phyloP scores from a whole-genome alignment of 1,139 yeast species.

The Geotrichum reessii region DNA sequence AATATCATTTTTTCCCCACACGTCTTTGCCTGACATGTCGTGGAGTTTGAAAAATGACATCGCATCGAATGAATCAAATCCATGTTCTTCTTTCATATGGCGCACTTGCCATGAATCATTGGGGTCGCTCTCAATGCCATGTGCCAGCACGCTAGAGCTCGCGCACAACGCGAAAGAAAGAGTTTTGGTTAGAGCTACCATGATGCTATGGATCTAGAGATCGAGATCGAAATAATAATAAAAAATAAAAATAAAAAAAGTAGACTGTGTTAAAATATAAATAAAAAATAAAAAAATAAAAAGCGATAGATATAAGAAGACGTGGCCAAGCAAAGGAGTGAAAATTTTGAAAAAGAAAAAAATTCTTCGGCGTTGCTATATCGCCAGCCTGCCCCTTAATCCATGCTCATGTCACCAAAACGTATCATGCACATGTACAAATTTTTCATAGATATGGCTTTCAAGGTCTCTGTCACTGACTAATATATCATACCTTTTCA shows the following conservation, averaged over 20 bases:
- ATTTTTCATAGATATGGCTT: too few relatives aligned
- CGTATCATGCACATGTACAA: too few relatives aligned
- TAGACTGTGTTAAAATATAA: too few relatives aligned
- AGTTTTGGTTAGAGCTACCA: background rate
- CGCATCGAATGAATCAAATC: slow-evolving; percentile 65
- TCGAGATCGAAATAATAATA: background rate
- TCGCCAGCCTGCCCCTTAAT: too few relatives aligned
- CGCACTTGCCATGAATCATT: slow-evolving; percentile 36
- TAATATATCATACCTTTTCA: too few relatives aligned
- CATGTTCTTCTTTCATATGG: slow-evolving; percentile 91
- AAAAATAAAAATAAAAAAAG: background rate
- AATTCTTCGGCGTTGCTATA: too few relatives aligned
- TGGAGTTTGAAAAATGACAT: slow-evolving; percentile 77
- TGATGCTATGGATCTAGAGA: background rate
- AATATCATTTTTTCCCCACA: slow-evolving; percentile 52
- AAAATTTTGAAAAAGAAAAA: too few relatives aligned
- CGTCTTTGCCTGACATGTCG: slow-evolving; percentile 50
- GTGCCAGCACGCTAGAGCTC: slow-evolving; percentile 1
- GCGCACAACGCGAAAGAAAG: background rate
- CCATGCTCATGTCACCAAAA: too few relatives aligned
- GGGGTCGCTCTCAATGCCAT: slow-evolving; percentile 16
- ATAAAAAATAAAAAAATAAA: too few relatives aligned
- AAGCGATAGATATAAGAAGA: too few relatives aligned
- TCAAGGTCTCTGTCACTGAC: too few relatives aligned
- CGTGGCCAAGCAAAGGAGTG: too few relatives aligned